phyloP scores from a whole-genome alignment of 306 rosid species.

The Nissolia schottii region DNA sequence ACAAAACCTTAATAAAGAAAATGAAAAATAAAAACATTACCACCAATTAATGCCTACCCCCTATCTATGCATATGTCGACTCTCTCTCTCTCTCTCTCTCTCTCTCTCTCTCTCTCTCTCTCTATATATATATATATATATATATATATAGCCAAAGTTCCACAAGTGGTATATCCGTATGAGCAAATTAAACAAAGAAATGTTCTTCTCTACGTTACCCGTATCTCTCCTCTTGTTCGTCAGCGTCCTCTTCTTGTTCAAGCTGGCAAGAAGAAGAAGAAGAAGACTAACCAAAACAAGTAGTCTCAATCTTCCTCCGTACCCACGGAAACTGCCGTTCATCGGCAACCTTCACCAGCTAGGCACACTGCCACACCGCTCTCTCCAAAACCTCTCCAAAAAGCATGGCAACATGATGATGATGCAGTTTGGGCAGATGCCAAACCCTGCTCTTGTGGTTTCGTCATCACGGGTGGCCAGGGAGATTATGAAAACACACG shows the following conservation, averaged over 20 bases:
- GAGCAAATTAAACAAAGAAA: neutral
- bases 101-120: too few species aligned
- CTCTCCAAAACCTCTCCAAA: conserved; percentile 5
- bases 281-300: conserved; percentile 8
- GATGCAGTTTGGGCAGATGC: conserved; percentile 26
- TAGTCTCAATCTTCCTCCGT: conserved; percentile 22
- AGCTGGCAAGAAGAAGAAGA: neutral
- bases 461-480: conserved; percentile 14
- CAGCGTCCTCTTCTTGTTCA: neutral
- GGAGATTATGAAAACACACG: conserved; percentile 23
- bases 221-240: neutral
- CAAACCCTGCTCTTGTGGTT: conserved; percentile 25
- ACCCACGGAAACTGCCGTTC: conserved; percentile 33
- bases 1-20: too few species aligned
- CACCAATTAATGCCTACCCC: too few species aligned
- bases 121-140: too few species aligned
- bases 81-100: too few species aligned
- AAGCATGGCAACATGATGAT: conserved; percentile 23
- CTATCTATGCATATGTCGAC: too few species aligned
- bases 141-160: too few species aligned
- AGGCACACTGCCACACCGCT: conserved; percentile 29
- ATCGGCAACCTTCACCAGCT: conserved; percentile 41
- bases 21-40: too few species aligned
- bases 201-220: neutral
- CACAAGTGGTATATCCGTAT: neutral